Percentiles rank a stretch among this genome's conserved stretches.
These are phyloP conservation scores for Naumovozyma baii DNA, from an alignment of 805 yeast species.

Conservation along the genomic window DNA sequence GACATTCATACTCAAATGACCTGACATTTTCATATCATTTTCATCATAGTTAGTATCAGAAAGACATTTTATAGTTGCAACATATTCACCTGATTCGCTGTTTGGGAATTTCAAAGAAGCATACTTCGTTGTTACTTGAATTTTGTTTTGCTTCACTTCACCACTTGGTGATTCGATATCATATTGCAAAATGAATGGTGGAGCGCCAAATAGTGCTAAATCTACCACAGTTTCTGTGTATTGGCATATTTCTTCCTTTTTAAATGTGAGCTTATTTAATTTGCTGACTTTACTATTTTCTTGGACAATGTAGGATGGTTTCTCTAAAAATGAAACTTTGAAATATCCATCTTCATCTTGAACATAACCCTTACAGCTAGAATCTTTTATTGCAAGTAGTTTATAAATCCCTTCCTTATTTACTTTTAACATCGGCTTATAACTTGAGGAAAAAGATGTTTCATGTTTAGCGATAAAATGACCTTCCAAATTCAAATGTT, in stretches of 20 bases:
- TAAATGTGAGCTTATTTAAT: constrained; percentile 19
- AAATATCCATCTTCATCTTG: constrained; percentile 28
- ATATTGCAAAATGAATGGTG: constrained; percentile 65
- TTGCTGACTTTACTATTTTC: constrained; percentile 25
- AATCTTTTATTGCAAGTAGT: constrained; percentile 39
- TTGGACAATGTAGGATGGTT: constrained; percentile 39
- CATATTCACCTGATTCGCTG: constrained; percentile 49
- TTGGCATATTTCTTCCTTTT: constrained; percentile 38
- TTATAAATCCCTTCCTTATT: constrained; percentile 40
- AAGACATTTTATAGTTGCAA: constrained; percentile 49
- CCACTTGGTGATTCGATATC: constrained; percentile 54
- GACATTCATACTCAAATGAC: constrained; percentile 24
- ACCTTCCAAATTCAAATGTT: constrained; percentile 26
- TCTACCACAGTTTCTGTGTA: constrained; percentile 41
- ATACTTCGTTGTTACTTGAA: constrained; percentile 45
- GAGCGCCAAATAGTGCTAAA: constrained; percentile 43
- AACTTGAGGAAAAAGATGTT: constrained; percentile 16
- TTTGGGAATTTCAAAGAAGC: constrained; percentile 40
- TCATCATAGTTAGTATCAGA: constrained; percentile 55
- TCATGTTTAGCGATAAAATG: constrained; percentile 18
- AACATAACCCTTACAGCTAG: constrained; percentile 42
- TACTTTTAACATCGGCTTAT: constrained; percentile 31
- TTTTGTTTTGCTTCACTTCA: constrained; percentile 25
- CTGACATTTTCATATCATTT: constrained; percentile 22
- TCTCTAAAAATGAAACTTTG: constrained; percentile 36